Evolutionary conservation across 106 monocot genomes (phyloP).

Genomic region (Agapanthus africanus): DNA sequence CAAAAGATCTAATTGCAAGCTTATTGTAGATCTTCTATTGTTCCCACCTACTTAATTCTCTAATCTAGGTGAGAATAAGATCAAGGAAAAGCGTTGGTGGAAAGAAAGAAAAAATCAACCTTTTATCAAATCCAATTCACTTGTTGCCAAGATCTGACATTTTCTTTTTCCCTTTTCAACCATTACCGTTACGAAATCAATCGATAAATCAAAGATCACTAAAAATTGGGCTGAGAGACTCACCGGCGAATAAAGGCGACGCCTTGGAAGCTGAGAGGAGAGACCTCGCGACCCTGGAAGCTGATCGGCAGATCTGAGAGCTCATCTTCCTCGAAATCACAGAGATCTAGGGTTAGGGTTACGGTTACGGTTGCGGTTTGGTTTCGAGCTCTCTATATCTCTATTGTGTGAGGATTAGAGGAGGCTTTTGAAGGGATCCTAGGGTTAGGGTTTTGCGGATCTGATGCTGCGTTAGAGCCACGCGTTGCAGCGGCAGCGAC

Average conservation of each 20-base stretch:
- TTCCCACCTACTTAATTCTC: too few species aligned
- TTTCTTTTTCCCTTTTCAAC: too few species aligned
- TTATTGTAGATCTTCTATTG: too few species aligned
- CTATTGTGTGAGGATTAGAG: neutral
- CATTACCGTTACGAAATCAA: too few species aligned
- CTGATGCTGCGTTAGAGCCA: slow-evolving; percentile 3
- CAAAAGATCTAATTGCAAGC: too few species aligned
- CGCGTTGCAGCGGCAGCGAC: neutral
- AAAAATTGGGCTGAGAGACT: neutral
- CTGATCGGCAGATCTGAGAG: slow-evolving; percentile 38
- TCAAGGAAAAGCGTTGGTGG: too few species aligned
- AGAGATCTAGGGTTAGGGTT: neutral
- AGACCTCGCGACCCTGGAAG: slow-evolving; percentile 35
- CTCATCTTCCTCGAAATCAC: slow-evolving; percentile 27
- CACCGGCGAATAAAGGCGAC: slow-evolving; percentile 26
- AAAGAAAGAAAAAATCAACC: too few species aligned
- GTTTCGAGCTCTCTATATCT: neutral
- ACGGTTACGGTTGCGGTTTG: too few species aligned
- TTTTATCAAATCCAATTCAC: too few species aligned
- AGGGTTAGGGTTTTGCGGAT: slow-evolving; percentile 17
- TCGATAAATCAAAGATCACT: too few species aligned
- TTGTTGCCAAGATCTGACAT: too few species aligned
- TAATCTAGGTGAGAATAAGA: too few species aligned
- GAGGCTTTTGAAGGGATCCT: slow-evolving; percentile 9
- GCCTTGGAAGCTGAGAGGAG: slow-evolving; percentile 35